Conservation (phyloP, 495 filamentous ascomycete species). For the Talaromyces nanjingensis region DNA sequence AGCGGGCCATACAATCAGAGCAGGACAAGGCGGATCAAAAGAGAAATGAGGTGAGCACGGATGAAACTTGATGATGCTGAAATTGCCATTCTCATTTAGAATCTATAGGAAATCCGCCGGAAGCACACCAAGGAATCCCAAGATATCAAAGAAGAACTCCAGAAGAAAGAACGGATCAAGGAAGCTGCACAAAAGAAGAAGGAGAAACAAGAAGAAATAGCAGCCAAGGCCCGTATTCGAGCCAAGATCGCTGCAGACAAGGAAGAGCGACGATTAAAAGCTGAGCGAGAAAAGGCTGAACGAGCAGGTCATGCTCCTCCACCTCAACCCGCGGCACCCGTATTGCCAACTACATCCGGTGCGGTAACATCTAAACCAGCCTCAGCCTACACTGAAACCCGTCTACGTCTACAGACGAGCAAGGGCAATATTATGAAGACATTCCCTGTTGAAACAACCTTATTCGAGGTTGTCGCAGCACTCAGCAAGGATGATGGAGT, state of each 20-base stretch:
- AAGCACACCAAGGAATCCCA: slow-evolving; percentile 77
- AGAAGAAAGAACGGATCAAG: slow-evolving; percentile 83
- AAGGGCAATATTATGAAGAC: slow-evolving; percentile 73
- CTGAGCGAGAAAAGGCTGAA: slow-evolving; percentile 76
- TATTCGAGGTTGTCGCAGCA: slow-evolving; percentile 84
- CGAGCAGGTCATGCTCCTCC: slow-evolving; percentile 64
- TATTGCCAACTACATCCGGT: slow-evolving; percentile 30
- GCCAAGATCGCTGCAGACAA: slow-evolving; percentile 90
- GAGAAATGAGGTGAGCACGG: slow-evolving; percentile 67
- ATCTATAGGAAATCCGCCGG: slow-evolving; percentile 66
- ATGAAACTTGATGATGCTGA: background rate
- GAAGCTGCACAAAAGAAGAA: slow-evolving; percentile 74
- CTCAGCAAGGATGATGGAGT: slow-evolving; percentile 57
- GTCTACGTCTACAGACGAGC: slow-evolving; percentile 72
- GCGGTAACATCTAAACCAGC: slow-evolving; percentile 49
- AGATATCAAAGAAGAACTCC: slow-evolving; percentile 73
- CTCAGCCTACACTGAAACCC: slow-evolving; percentile 66
- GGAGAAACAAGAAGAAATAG: slow-evolving; percentile 83
- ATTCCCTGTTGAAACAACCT: slow-evolving; percentile 74
- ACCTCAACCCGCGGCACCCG: slow-evolving; percentile 29
- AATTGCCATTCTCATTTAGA: background rate
- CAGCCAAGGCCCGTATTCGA: slow-evolving; percentile 80
- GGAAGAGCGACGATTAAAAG: slow-evolving; percentile 71
- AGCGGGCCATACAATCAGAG: slow-evolving; percentile 59
- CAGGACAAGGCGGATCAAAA: slow-evolving; percentile 79